Percentiles rank a stretch among this genome's conserved stretches.
phyloP scores from a whole-genome alignment of 2,329 filamentous ascomycete genomes.

The Sclerotinia borealis region DNA sequence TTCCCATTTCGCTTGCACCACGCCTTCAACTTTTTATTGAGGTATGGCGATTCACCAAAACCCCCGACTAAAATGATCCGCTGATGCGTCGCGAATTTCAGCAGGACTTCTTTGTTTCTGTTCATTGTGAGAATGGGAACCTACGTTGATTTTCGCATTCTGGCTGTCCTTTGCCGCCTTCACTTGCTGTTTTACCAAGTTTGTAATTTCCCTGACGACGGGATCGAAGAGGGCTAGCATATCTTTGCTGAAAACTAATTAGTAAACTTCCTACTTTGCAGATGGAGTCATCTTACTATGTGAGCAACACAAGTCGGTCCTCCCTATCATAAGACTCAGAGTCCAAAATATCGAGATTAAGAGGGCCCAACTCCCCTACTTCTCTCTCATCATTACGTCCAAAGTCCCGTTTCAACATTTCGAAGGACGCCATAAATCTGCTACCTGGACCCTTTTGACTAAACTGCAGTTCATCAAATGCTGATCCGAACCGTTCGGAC shows the following conservation, averaged over 20 bases:
- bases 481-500: slow-evolving; percentile 18
- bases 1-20: slow-evolving; percentile 21
- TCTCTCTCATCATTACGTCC: slow-evolving; percentile 15
- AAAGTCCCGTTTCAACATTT: slow-evolving; percentile 19
- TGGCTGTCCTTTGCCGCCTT: slow-evolving; percentile 11
- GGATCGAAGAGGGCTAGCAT: slow-evolving; percentile 26
- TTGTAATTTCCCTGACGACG: slow-evolving; percentile 19
- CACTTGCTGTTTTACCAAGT: slow-evolving; percentile 20
- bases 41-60: slow-evolving; percentile 20
- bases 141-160: slow-evolving; percentile 19
- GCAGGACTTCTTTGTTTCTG: background rate
- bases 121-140: background rate
- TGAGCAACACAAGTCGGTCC: slow-evolving; percentile 18
- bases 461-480: slow-evolving; percentile 17
- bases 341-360: slow-evolving; percentile 17
- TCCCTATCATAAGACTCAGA: slow-evolving; percentile 18
- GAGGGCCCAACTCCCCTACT: slow-evolving; percentile 12
- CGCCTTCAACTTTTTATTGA: slow-evolving; percentile 14
- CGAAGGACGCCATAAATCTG: slow-evolving; percentile 20
- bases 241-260: slow-evolving; percentile 16
- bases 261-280: background rate
- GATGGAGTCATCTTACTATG: slow-evolving; percentile 14
- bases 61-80: slow-evolving; percentile 21
- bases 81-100: slow-evolving; percentile 6
- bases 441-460: slow-evolving; percentile 21